phyloP scores from a whole-genome alignment of 441 rosid genomes.

The Populus trichocarpa region DNA sequence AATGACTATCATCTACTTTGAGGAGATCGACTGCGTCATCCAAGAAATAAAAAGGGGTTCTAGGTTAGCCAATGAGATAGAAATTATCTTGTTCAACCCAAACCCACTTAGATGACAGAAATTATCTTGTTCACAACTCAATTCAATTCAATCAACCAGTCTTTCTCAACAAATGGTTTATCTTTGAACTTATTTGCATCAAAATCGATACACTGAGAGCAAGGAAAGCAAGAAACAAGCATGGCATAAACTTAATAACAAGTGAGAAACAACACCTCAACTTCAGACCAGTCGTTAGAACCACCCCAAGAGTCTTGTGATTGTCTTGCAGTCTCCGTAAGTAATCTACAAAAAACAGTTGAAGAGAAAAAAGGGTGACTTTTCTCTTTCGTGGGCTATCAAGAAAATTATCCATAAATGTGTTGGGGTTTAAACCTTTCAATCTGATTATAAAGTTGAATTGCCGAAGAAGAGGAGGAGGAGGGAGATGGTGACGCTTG shows the following conservation, averaged over 20 bases:
- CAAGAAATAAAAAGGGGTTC: background rate
- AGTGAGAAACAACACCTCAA: constrained; percentile 46
- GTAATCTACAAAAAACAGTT: constrained; percentile 36
- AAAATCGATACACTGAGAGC: background rate
- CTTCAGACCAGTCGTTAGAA: constrained; percentile 65
- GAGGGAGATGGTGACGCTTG: constrained; percentile 18
- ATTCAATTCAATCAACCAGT: background rate
- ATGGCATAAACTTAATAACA: background rate
- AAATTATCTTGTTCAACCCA: background rate
- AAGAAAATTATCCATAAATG: background rate
- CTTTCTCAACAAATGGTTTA: background rate
- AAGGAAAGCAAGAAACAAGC: background rate
- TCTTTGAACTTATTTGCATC: background rate
- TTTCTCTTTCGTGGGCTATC: background rate
- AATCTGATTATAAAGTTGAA: constrained; percentile 73
- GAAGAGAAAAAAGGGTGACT: background rate
- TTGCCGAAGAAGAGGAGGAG: constrained; percentile 35
- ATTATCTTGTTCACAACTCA: background rate
- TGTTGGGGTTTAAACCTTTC: constrained; percentile 51
- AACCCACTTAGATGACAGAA: background rate
- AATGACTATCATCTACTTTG: background rate
- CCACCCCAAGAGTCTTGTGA: constrained; percentile 60
- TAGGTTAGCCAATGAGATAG: background rate
- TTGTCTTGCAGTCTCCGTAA: constrained; percentile 69
- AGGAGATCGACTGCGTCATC: background rate